Base-by-base conservation (phyloP, 2,329 filamentous ascomycete species). In the Fusarium solani-melongenae region DNA sequence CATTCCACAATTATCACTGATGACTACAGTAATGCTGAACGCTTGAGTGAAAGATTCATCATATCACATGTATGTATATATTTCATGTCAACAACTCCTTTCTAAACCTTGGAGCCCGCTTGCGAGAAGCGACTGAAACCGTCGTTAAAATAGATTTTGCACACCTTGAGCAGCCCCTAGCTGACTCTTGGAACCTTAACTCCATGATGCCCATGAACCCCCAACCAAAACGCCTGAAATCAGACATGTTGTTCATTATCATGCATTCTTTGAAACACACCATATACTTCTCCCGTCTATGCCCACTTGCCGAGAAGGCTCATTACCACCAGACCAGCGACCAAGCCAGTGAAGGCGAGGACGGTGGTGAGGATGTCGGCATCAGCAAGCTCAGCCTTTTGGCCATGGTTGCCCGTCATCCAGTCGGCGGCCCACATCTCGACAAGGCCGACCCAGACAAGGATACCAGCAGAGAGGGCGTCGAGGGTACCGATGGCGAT, bases 361-460 rank as follows among this genome's bases (percentile, higher is more conserved):
- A 79, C 38, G 0, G 89, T 90, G 65, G 85, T 87, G 0, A 84
- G 31, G 1, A 86, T 39, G 1, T 86, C 80, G 0, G 91, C 87
- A 33, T 88, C 82, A 17, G 87, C 80, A 79, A 93, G 81, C 77
- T 92, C 89, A 22, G 81, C 79, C 72, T 78, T 78, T 44, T 79
- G 76, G 9, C 82, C 82, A 39, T 83, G 82, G 10, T 73, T 66
- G 20, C 87, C 88, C 2, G 84, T 84, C 76, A 90, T 88, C 93
- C 93, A 95, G 78, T 95, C 93, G 44, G 88, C 85, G 3, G 92
- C 92, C 89, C 91, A 92, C 92, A 95, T 94, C 83, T 95, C 93
- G 0, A 95, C 92, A 2, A 95, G 82, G 2, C 92, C 92, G 2
- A 95, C 92, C 92, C 93, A 95, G n/a, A 93, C 84, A 34, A 95